Evolutionary conservation across 2,329 filamentous ascomycete species (phyloP).

Genomic region (Paraphoma sp.): DNA sequence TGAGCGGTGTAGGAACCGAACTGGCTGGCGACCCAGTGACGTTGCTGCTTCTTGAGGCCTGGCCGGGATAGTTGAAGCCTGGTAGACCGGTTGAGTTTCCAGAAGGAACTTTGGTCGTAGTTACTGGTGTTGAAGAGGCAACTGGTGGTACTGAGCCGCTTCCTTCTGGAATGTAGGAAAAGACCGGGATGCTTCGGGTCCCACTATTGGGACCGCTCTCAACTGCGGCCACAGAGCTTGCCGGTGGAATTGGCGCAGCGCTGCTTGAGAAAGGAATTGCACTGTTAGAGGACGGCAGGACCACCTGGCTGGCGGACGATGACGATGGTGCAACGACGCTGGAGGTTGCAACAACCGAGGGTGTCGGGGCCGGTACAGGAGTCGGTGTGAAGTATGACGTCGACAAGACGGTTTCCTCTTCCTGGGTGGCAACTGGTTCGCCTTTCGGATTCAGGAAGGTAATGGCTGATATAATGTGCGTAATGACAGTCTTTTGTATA

Average conservation of each 20-base stretch:
- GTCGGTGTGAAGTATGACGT: slow-evolving; percentile 40
- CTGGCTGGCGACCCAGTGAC: slow-evolving; percentile 2
- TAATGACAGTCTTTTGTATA: slow-evolving; percentile 36
- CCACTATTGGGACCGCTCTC: slow-evolving; percentile 21
- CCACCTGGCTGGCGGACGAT: slow-evolving; percentile 7
- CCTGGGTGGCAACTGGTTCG: slow-evolving; percentile 38
- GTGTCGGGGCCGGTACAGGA: slow-evolving; percentile 10
- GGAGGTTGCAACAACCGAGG: slow-evolving; percentile 14
- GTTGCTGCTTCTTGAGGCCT: slow-evolving; percentile 7
- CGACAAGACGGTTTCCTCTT: slow-evolving; percentile 34
- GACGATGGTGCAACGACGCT: slow-evolving; percentile 10
- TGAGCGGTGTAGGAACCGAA: slow-evolving; percentile 1
- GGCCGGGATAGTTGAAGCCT: slow-evolving; percentile 26
- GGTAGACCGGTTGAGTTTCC: slow-evolving; percentile 25
- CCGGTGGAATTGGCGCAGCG: slow-evolving; percentile 1
- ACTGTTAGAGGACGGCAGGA: slow-evolving; percentile 14
- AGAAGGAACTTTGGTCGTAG: slow-evolving; percentile 6
- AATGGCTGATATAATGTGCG: slow-evolving; percentile 32
- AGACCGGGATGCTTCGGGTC: slow-evolving; percentile 23
- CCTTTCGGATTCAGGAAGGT: slow-evolving; percentile 43
- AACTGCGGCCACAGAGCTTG: slow-evolving; percentile 18
- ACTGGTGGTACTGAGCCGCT: slow-evolving; percentile 11
- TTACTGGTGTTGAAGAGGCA: slow-evolving; percentile 8
- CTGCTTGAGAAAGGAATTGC: slow-evolving; percentile 2
- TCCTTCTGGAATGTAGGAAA: slow-evolving; percentile 34